These are phyloP conservation scores for Melanopsichium pennsylvanicum DNA, from an alignment of 1,284 basidiomycete genomes.

Conservation along the genomic window DNA sequence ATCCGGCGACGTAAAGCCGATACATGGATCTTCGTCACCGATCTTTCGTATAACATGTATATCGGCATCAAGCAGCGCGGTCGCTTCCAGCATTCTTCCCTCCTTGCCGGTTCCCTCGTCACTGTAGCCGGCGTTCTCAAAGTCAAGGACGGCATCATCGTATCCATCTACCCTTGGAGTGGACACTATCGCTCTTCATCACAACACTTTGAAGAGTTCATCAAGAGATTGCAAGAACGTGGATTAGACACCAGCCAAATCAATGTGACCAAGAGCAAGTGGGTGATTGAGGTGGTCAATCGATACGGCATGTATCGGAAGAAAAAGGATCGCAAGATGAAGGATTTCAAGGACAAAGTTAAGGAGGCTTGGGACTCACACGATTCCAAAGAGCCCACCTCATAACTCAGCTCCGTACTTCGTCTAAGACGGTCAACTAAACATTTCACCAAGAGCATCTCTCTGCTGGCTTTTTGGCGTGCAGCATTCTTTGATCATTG, in stretches of 20 bases:
- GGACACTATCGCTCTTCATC: conserved; percentile 50
- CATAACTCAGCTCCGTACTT: no score
- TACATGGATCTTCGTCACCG: conserved; percentile 50
- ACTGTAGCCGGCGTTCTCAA: conserved; percentile 48
- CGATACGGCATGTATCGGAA: conserved; percentile 48
- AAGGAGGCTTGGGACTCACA: conserved; percentile 13
- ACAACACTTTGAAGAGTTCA: conserved; percentile 48
- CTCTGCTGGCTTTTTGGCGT: no score
- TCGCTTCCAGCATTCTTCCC: conserved; percentile 50
- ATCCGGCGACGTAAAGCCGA: conserved; percentile 34
- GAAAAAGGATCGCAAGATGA: conserved; percentile 39
- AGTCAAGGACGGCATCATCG: conserved; percentile 47
- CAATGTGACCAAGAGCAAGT: conserved; percentile 47
- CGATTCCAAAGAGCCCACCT: conserved; percentile 15
- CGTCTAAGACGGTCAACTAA: no score
- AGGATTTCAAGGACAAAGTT: conserved; percentile 32
- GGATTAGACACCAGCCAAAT: conserved; percentile 47
- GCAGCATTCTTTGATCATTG: not conserved
- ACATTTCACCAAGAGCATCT: no score
- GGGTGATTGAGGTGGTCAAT: conserved; percentile 48
- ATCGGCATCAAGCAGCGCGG: conserved; percentile 53
- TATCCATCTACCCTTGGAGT: conserved; percentile 47
- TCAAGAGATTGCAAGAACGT: conserved; percentile 28
- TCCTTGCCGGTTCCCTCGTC: conserved; percentile 44
- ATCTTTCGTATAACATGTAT: conserved; percentile 45